These are phyloP conservation scores for Fusarium newnesense DNA, from an alignment of 2,329 filamentous ascomycete genomes.

Conservation along the genomic window DNA sequence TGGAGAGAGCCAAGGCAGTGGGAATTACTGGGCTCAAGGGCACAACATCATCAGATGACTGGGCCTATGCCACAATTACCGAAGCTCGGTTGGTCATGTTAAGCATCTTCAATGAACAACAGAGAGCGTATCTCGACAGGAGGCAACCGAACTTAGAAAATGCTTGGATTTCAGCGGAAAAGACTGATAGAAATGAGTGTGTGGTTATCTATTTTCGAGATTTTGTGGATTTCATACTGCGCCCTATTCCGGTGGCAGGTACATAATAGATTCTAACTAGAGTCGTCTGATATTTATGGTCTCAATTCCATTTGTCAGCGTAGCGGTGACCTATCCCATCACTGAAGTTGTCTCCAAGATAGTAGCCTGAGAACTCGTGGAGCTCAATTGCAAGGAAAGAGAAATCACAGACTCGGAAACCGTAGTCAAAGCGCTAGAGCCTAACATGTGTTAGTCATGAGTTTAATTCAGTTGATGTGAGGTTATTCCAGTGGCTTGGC, in stretches of 20 bases:
- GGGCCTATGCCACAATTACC: neutral
- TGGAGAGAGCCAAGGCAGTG: neutral
- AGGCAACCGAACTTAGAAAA: neutral
- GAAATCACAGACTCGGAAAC: too few relatives aligned
- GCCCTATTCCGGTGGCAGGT: rapidly evolving
- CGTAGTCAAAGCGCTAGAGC: too few relatives aligned
- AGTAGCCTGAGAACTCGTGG: too few relatives aligned
- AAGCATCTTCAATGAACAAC: neutral
- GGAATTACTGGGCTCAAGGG: neutral
- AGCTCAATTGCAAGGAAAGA: too few relatives aligned
- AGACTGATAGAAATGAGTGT: neutral
- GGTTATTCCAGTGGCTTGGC: too few relatives aligned
- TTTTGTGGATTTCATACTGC: neutral
- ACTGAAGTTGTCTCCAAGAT: too few relatives aligned
- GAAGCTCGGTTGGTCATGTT: neutral
- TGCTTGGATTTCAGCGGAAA: neutral
- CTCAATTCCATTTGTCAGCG: too few relatives aligned
- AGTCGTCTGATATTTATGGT: too few relatives aligned
- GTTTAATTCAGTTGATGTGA: too few relatives aligned
- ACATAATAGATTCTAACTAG: neutral
- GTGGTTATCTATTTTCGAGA: neutral
- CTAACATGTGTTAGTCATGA: too few relatives aligned
- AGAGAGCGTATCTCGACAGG: too few relatives aligned
- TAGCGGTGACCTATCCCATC: too few relatives aligned
- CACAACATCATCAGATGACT: neutral